Evolutionary conservation across 208 protist species (phyloP).

Genomic region (Crithidia mellificae): DNA sequence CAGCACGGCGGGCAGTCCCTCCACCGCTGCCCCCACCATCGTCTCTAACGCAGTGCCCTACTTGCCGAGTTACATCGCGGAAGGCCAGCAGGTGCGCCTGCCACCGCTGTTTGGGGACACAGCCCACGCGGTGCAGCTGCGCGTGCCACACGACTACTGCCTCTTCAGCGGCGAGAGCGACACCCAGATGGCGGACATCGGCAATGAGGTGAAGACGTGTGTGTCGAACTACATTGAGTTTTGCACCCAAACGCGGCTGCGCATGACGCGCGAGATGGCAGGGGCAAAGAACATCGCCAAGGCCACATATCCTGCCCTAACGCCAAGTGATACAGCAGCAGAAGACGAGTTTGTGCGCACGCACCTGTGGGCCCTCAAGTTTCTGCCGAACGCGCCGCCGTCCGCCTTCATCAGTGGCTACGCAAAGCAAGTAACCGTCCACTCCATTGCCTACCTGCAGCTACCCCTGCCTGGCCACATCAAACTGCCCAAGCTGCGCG

Average conservation of each 20-base stretch:
- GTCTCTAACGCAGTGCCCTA: conserved; percentile 28
- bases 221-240: conserved; percentile 66
- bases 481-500: neutral
- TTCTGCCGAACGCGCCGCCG: conserved; percentile 14
- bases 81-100: conserved; percentile 55
- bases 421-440: conserved; percentile 47
- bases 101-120: conserved; percentile 57
- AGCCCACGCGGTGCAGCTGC: conserved; percentile 46
- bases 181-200: conserved; percentile 10
- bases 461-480: conserved; percentile 31
- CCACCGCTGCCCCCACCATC: no score
- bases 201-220: conserved; percentile 57
- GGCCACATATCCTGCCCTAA: neutral
- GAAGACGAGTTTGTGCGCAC: conserved; percentile 4
- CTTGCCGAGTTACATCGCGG: conserved; percentile 69
- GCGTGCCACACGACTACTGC: conserved; percentile 66
- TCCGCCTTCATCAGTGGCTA: conserved; percentile 60
- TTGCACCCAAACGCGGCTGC: neutral
- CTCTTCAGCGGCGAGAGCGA: conserved; percentile 41
- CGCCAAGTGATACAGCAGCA: neutral
- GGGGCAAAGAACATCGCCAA: neutral
- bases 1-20: no score
- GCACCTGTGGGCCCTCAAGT: conserved; percentile 6
- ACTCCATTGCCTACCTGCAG: conserved; percentile 71
- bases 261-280: neutral